Base-by-base conservation (phyloP, 2,329 filamentous ascomycete species). In the Rhynchosporium agropyri region DNA sequence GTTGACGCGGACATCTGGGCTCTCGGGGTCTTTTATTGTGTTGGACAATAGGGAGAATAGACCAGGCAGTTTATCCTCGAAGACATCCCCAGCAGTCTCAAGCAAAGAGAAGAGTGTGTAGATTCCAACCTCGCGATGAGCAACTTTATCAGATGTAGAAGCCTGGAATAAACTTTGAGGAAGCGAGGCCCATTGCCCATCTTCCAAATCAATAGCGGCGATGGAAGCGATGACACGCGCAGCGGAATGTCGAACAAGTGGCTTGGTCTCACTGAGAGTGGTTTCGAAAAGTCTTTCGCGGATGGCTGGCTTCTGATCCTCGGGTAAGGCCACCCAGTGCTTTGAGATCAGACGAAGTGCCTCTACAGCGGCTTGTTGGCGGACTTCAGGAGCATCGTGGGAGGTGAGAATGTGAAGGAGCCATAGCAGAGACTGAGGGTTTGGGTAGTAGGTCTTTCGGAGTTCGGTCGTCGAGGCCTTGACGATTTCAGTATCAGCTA, bases 31-130 rank as follows among this genome's bases (percentile, higher is more conserved):
- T 72, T 90, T 88, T 73, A 99, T 95, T 54, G 93, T 96, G 76
- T 88, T 89, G 77, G 83, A 82, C 79, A 98, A 97, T 31, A 98
- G 83, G 72, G 84, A 83, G 73, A 98, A 91, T 64, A 98, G 85
- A 74, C 91, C 87, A 63, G 83, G 78, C 71, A 92, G 86, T 77
- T 95, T 90, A 73, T 93, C 90, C 71, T 87, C 86, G 77, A 97
- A 96, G 70, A 88, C 84, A 69, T 92, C 88, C 26, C 92, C 92
- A 69, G 96, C 89, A 61, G 89, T 89, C 79, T 99, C 95, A 10
- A 98, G 83, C 53, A 97, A 87, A 66, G 92, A 94, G 79, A 89
- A 97, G 69, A 98, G 88, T 71, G 98, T 92, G 79, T 95, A 98
- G 68, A 94, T 89, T 68, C 90, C 92, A 46, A 97, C 91, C 75